A percentile compares a stretch with the other conserved stretches of the same genome.
Conservation (phyloP, 2,329 filamentous ascomycete genomes). For the Apiospora koreana region DNA sequence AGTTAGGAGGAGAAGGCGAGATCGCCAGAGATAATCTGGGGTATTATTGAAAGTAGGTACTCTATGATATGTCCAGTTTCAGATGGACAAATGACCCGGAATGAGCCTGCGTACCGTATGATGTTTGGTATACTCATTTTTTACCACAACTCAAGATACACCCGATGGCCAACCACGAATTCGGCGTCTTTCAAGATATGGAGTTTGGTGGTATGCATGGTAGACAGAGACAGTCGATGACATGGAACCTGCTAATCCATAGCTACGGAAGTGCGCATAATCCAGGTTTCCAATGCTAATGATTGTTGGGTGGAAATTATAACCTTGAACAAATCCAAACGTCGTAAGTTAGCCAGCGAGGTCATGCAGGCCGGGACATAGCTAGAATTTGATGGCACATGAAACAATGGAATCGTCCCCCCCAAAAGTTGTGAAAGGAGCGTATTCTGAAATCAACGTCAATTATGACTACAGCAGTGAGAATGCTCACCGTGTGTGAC, state of each 20-base stretch:
- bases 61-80: too few relatives aligned
- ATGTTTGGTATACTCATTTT: neutral
- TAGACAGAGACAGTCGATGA: too few relatives aligned
- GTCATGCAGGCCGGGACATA: neutral
- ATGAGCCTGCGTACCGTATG: neutral
- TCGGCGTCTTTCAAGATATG: too few relatives aligned
- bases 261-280: neutral
- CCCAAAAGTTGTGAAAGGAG: neutral
- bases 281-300: neutral
- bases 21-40: neutral
- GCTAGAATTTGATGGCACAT: neutral
- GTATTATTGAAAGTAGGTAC: neutral
- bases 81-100: too few relatives aligned
- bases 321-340: too few relatives aligned
- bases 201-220: too few relatives aligned
- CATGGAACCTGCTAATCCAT: too few relatives aligned
- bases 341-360: neutral
- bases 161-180: neutral
- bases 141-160: neutral
- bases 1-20: neutral
- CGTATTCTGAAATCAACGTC: neutral
- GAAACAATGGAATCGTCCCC: neutral
- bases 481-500: slow-evolving; percentile 1
- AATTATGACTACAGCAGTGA: slow-evolving; percentile 1
- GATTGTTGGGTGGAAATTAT: neutral